Evolutionary conservation across 2,329 filamentous ascomycete genomes (phyloP).

Genomic region (Shiraia bambusicola): DNA sequence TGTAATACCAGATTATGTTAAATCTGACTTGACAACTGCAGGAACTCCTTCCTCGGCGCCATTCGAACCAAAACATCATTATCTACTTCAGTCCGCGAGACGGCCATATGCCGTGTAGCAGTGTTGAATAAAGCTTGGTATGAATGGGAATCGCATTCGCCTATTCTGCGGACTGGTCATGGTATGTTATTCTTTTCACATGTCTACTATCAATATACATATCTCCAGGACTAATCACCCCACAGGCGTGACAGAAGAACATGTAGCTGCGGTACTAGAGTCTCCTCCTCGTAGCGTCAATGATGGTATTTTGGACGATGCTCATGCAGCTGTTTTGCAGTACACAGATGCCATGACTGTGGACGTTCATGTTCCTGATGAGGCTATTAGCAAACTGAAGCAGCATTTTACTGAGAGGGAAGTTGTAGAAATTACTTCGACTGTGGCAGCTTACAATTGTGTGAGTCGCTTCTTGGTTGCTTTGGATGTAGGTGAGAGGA

Average conservation of each 20-base stretch:
- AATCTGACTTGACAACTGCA: constrained; percentile 7
- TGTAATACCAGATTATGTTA: background rate
- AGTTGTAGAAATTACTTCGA: constrained; percentile 79
- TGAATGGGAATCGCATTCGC: constrained; percentile 79
- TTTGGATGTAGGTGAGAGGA: constrained; percentile 62
- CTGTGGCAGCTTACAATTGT: constrained; percentile 79
- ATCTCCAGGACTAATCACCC: constrained; percentile 39
- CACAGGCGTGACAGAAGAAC: constrained; percentile 60
- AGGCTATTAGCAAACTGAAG: constrained; percentile 66
- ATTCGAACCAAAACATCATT: constrained; percentile 57
- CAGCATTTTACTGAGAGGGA: constrained; percentile 66
- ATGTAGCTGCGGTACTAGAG: constrained; percentile 32
- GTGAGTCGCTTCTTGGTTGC: constrained; percentile 83
- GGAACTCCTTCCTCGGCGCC: constrained; percentile 58
- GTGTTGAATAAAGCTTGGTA: constrained; percentile 80
- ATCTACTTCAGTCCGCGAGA: constrained; percentile 62
- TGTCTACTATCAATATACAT: background rate
- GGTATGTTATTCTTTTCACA: constrained; percentile 1
- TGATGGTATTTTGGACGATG: constrained; percentile 50
- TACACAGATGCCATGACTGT: constrained; percentile 86
- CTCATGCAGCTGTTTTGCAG: constrained; percentile 67
- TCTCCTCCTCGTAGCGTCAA: constrained; percentile 17
- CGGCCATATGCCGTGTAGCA: constrained; percentile 79
- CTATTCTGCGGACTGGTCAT: constrained; percentile 52
- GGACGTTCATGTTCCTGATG: constrained; percentile 68